Evolutionary conservation across 2,329 filamentous ascomycete species (phyloP).

Genomic region (Ustulina deusta): DNA sequence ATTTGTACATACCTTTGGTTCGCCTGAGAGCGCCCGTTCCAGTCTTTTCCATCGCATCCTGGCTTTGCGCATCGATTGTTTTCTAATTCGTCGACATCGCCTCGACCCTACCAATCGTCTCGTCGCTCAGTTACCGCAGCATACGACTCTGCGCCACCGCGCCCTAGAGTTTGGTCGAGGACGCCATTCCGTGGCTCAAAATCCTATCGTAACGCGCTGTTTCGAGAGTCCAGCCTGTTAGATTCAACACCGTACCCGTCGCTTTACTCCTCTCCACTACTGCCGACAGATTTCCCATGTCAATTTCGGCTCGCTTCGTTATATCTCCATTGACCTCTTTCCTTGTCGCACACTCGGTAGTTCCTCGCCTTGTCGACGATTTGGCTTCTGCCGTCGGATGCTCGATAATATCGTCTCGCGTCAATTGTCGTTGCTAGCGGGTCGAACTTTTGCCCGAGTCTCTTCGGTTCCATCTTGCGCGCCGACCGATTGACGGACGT

Average conservation of each 20-base stretch:
- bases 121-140: slow-evolving; percentile 30
- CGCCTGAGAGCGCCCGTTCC: slow-evolving; percentile 23
- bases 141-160: slow-evolving; percentile 27
- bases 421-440: slow-evolving; percentile 46
- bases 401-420: slow-evolving; percentile 39
- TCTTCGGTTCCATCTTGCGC: slow-evolving; percentile 43
- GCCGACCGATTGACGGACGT: slow-evolving; percentile 42
- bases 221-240: slow-evolving; percentile 42
- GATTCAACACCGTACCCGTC: slow-evolving; percentile 20
- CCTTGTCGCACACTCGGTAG: slow-evolving; percentile 43
- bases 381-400: slow-evolving; percentile 42
- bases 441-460: slow-evolving; percentile 43
- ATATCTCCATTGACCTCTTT: slow-evolving; percentile 39
- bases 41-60: slow-evolving; percentile 16
- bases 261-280: slow-evolving; percentile 19
- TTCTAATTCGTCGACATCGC: slow-evolving; percentile 32
- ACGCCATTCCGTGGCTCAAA: slow-evolving; percentile 6
- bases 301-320: slow-evolving; percentile 42
- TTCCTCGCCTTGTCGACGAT: slow-evolving; percentile 36
- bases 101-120: slow-evolving; percentile 30
- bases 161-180: slow-evolving; percentile 12
- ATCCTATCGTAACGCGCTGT: slow-evolving; percentile 31
- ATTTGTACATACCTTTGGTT: slow-evolving; percentile 33
- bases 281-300: slow-evolving; percentile 44
- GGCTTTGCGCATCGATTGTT: slow-evolving; percentile 33